Evolutionary conservation across 768 basidiomycete genomes (phyloP), one percentile per base, ranked within the genome.

Genomic region (Lentinula sp.): DNA sequence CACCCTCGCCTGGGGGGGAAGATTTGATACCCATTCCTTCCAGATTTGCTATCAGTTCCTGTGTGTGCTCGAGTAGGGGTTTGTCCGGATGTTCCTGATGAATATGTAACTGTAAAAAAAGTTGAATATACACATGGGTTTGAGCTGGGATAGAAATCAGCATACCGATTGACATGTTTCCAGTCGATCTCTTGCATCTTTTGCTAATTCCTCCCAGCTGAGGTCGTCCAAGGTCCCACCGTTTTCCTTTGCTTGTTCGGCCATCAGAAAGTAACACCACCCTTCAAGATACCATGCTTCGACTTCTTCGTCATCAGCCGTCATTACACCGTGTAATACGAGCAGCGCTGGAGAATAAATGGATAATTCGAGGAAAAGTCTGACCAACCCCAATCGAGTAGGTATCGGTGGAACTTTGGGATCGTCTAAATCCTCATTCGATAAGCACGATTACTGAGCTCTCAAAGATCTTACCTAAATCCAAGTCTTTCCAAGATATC

Each of bases 261-360:
- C 82, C 83, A 91, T 86, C 50, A 95, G 75, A 76, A 86, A 93
- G 79, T 91, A 93, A 64, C 90, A 89, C 93, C 93, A 97, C 57
- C 93, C 94, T 72, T 95, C 93, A 33, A 96, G 83, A 69, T 96
- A 96, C 87, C 94, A 95, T 1, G 88, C 94, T 66, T 95, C 93
- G 12, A 94, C 87, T 57, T 92, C 88, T 68, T 91, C 82, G 65
- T 94, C 91, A 71, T 95, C 93, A 0, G 86, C 73, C 9, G 87
- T 82, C 73, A 95, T 86, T 9, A 95, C 80, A 12, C 88, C 90
- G 48, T 91, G 85, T 32, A 96, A 73, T 13, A 95, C 85, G 10
- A 87, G 72, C 5, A 95, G 73, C 1, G 93, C 93, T 28, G 86
- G 85, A 0, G 85, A 76, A 69, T 84, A 90, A 4, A 89, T 75